Evolutionary conservation across 495 filamentous ascomycete species (phyloP), one percentile per base, ranked within the genome.

Genomic region (Glarea lozoyensis): DNA sequence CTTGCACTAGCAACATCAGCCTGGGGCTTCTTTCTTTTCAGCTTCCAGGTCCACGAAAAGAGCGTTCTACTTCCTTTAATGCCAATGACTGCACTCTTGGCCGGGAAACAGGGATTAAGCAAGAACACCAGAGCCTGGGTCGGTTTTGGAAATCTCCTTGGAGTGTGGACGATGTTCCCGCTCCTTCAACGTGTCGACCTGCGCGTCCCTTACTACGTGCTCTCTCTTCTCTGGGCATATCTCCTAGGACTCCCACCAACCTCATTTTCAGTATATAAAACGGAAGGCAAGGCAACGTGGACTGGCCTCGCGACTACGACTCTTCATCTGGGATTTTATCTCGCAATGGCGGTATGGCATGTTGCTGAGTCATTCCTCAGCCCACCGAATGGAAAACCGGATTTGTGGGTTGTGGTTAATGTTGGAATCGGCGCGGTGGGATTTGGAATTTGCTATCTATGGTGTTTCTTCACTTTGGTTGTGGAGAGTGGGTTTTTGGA

Each of bases 31-130:
- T 98, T 96, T 61, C 65, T 98, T 10, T 95, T 88, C 61, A 89
- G 84, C 40, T 98, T 94, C 63, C 92, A 98, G 51, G 92, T 98
- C 0, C 92, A 98, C 60, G 92, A 98, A 63, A 98, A 98, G 67
- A 93, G 86, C 50, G 86, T 94, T 0, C 68, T 98, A 4, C 74
- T 98, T 0, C 92, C 92, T 2, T 68, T 97, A 18, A 76, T 95
- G 46, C 92, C 92, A 0, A 92, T 90, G 80, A 95, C 88, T 0
- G 64, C 95, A 7, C 66, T 95, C 3, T 73, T 97, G 15, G 83
- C 83, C 12, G 78, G 82, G 3, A 73, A 80, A 37, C 76, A 83
- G 29, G 88, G 88, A 0, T 67, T 97, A 19, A 75, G 75, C 40
- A 82, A 81, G 46, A 76, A 80, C 27, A 78, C 72, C 15, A 78